Base-by-base conservation (phyloP, 202 grass and related monocot species). In the Panicum virgatum region DNA sequence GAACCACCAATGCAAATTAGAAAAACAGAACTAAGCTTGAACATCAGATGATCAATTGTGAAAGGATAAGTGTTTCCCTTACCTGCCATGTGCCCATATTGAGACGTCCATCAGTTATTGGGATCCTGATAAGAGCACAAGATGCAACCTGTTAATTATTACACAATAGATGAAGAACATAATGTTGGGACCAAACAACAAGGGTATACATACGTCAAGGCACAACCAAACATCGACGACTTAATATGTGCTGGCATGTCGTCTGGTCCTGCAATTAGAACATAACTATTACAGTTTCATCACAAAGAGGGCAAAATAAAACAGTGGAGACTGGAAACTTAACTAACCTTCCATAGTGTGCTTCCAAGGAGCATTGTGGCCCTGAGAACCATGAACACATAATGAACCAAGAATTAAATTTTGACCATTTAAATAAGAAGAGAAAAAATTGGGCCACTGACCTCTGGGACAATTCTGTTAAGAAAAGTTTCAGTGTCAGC, bases 201-300 rank as follows among this genome's bases (percentile, higher is more conserved):
- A 66, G 61, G 14, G 37, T 86, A 62, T 22, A 79, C 92, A 61
- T 93, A 98, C 92, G 89, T 96, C 56, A 98, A 63, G n/a, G 90
- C 59, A 82, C 96, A 98, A 59, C 96, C 96, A 90, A 98, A 98
- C 92, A 98, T 98, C 44, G 96, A 98, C 20, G 96, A 96, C 80
- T 98, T 98, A 52, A 98, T 98, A 92, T 98, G 96, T 46, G 96
- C 96, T 26, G 96, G 92, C 96, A 98, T 98, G 63, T 96, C 96
- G 85, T 98, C 96, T 85, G 96, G 92, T 85, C 92, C 96, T 98
- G 87, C 73, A 90, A 82, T 85, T 74, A 83, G 59, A 85, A 77
- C 72, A 34, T 1, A 76, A 82, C 7, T n/a, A 42, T 85, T 73
- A 82, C 9, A 15, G 30, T 40, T 26, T 45, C 43, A 34, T 61